Conservation (phyloP, 208 protist genomes). For the Acanthamoeba comandoni region DNA sequence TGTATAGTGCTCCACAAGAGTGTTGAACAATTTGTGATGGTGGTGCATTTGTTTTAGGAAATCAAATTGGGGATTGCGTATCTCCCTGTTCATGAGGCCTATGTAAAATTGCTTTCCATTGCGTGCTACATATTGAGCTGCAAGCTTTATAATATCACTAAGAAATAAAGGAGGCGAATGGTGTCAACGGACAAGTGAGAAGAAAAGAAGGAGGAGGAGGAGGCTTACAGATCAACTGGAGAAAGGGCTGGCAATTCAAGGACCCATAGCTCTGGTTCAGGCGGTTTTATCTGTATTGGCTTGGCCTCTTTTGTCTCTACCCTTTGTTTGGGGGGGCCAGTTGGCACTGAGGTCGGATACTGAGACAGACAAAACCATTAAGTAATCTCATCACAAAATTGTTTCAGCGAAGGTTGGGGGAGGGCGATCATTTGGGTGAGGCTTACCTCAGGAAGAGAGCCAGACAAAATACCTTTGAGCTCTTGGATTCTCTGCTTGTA, state of each 20-base stretch:
- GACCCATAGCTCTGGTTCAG: constrained; percentile 76
- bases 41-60: constrained; percentile 82
- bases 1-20: constrained; percentile 79
- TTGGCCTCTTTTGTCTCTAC: constrained; percentile 24
- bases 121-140: constrained; percentile 83
- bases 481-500: constrained; percentile 76
- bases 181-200: neutral
- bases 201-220: neutral
- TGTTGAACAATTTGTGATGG: constrained; percentile 76
- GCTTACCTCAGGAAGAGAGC: neutral
- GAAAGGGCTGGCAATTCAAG: constrained; percentile 77
- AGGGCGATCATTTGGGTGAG: neutral
- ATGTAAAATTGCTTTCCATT: constrained; percentile 80
- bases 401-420: neutral
- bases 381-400: too few relatives aligned
- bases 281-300: constrained; percentile 55
- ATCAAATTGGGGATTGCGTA: constrained; percentile 84
- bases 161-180: too few relatives aligned
- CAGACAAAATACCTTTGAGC: neutral
- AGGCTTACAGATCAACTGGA: constrained; percentile 81
- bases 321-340: constrained; percentile 38
- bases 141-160: constrained; percentile 84
- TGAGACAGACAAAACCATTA: neutral
- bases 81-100: constrained; percentile 77
- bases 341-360: neutral